A percentile compares a stretch with the other conserved stretches of the same genome.
These are phyloP conservation scores for Suillus fuscotomentosus DNA, from an alignment of 768 basidiomycete genomes.

Conservation along the genomic window DNA sequence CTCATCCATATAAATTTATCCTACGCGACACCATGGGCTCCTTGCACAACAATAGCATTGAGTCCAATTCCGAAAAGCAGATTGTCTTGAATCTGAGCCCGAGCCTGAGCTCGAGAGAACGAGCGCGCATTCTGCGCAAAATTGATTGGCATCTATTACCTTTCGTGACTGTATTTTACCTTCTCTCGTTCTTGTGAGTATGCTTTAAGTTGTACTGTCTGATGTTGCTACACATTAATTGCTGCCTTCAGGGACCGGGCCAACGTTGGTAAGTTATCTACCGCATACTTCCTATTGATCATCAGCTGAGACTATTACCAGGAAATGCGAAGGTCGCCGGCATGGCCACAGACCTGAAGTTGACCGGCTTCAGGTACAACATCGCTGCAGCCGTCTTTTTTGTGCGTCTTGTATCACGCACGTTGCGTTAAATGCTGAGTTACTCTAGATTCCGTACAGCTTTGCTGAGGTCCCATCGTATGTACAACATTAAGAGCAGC, in stretches of 20 bases:
- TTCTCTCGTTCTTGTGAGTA: conserved; percentile 47
- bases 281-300: neutral
- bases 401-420: conserved; percentile 11
- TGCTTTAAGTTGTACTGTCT: neutral
- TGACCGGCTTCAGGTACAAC: conserved; percentile 35
- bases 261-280: conserved; percentile 37
- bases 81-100: neutral
- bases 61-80: neutral
- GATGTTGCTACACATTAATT: neutral
- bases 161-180: conserved; percentile 41
- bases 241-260: conserved; percentile 36
- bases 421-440: neutral
- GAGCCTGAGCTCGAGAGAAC: conserved; percentile 13
- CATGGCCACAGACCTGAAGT: conserved; percentile 36
- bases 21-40: neutral
- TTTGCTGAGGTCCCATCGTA: conserved; percentile 39
- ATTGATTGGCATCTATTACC: conserved; percentile 46
- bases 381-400: conserved; percentile 40
- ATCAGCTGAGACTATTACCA: conserved; percentile 6
- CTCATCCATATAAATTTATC: neutral
- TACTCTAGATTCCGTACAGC: conserved; percentile 33
- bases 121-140: conserved; percentile 35
- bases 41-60: neutral
- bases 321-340: conserved; percentile 46
- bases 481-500: conserved; percentile 8